phyloP scores from a whole-genome alignment of 2,329 filamentous ascomycete species.

The Arthrobotrys conoides region DNA sequence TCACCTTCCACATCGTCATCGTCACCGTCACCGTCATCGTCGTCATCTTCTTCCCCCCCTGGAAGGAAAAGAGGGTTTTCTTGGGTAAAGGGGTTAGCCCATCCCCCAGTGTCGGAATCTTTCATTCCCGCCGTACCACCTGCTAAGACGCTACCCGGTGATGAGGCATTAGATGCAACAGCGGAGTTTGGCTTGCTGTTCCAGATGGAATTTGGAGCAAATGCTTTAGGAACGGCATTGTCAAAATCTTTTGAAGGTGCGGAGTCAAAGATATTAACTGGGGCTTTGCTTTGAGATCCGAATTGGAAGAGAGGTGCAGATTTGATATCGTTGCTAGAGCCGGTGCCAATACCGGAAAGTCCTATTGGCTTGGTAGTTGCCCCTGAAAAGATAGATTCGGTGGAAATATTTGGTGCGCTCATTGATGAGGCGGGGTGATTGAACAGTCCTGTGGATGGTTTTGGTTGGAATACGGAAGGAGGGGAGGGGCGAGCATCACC shows the following conservation, averaged over 20 bases:
- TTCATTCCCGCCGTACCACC: slow-evolving; percentile 56
- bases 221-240: slow-evolving; percentile 5
- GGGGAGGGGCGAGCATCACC: not conserved
- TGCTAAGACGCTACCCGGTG: slow-evolving; percentile 50
- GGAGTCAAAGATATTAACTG: slow-evolving; percentile 36
- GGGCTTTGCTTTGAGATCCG: slow-evolving; percentile 27
- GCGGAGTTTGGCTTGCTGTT: slow-evolving; percentile 55
- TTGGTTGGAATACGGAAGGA: slow-evolving; percentile 37
- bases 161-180: slow-evolving; percentile 56
- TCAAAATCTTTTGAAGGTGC: slow-evolving; percentile 28
- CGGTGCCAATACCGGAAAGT: slow-evolving; percentile 32
- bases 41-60: slow-evolving; percentile 61
- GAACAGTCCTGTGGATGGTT: slow-evolving; percentile 32
- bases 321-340: slow-evolving; percentile 21
- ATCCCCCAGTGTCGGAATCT: slow-evolving; percentile 36
- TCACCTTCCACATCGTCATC: slow-evolving; percentile 62
- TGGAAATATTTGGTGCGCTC: not conserved
- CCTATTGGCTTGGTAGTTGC: slow-evolving; percentile 29
- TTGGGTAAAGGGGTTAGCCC: slow-evolving; percentile 56
- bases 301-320: slow-evolving; percentile 28
- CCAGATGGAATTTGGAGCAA: slow-evolving; percentile 39
- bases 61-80: slow-evolving; percentile 60
- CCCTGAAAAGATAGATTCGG: slow-evolving; percentile 19
- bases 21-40: slow-evolving; percentile 60
- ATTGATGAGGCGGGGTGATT: not conserved